phyloP scores from a whole-genome alignment of 345 rosid species.

The Geranium rotundifolium region DNA sequence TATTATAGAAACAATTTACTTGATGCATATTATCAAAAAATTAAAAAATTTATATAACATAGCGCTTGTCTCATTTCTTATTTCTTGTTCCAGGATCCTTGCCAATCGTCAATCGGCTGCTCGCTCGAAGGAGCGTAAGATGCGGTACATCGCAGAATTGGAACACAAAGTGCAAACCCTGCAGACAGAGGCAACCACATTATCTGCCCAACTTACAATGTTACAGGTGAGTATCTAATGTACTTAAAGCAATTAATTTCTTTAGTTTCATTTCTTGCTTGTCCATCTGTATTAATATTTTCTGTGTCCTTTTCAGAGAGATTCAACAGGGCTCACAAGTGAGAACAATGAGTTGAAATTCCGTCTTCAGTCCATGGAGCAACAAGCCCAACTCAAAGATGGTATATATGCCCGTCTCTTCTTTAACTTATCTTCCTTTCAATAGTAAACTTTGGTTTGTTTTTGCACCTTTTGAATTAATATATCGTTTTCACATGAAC shows the following conservation, averaged over 20 bases:
- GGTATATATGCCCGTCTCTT: conserved; percentile 17
- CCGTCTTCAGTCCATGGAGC: conserved; percentile 56
- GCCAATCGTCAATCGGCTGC: conserved; percentile 87
- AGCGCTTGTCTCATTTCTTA: neutral
- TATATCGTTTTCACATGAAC: too few relatives aligned
- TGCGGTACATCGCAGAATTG: conserved; percentile 55
- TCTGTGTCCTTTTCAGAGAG: conserved; percentile 27
- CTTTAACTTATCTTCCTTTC: too few relatives aligned
- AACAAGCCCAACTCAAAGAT: conserved; percentile 48
- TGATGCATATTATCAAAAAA: too few relatives aligned
- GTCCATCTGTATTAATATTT: neutral
- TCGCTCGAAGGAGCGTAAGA: conserved; percentile 80
- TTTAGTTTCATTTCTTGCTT: neutral
- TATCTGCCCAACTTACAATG: conserved; percentile 67
- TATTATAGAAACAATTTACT: too few relatives aligned
- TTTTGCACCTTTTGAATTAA: too few relatives aligned
- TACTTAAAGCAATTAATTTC: neutral
- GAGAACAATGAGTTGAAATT: conserved; percentile 50
- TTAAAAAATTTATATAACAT: too few relatives aligned
- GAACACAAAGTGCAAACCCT: conserved; percentile 84
- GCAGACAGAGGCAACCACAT: conserved; percentile 73
- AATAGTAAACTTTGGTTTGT: too few relatives aligned
- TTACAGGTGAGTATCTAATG: conserved; percentile 39
- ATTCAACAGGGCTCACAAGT: conserved; percentile 29
- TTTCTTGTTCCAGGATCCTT: conserved; percentile 42